Conservation (phyloP, 2,329 filamentous ascomycete species). For the Chaetomiaceae sp. region DNA sequence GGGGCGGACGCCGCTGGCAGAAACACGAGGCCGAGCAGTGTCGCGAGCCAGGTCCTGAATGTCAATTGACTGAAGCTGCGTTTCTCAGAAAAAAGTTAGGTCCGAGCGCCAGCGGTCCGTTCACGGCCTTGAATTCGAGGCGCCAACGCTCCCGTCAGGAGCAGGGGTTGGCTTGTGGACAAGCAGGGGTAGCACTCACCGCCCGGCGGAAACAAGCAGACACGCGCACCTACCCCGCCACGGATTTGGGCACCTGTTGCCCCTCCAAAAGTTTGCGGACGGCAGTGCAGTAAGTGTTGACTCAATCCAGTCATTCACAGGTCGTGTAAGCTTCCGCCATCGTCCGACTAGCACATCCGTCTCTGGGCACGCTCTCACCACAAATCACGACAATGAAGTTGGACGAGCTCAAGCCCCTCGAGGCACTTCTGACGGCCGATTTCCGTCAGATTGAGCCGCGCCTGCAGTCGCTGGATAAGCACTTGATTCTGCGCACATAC, state of each 20-base stretch:
- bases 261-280: constrained; percentile 24
- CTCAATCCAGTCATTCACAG: neutral
- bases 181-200: constrained; percentile 9
- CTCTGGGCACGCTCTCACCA: neutral
- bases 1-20: constrained; percentile 3
- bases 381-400: constrained; percentile 42
- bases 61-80: constrained; percentile 1
- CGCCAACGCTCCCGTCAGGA: neutral
- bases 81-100: constrained; percentile 22
- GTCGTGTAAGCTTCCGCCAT: neutral
- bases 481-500: constrained; percentile 81
- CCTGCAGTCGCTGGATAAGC: constrained; percentile 64
- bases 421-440: constrained; percentile 51
- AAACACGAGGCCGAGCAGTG: constrained; percentile 18
- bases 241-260: constrained; percentile 7
- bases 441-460: constrained; percentile 52
- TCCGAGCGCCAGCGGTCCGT: constrained; percentile 1
- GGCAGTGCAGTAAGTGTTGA: constrained; percentile 3
- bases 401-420: constrained; percentile 48
- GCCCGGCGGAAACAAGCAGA: constrained; percentile 16
- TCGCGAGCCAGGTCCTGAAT: constrained; percentile 22
- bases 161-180: neutral
- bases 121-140: constrained; percentile 19
- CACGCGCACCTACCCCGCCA: constrained; percentile 20
- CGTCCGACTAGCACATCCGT: neutral